Evolutionary conservation across 2,329 filamentous ascomycete genomes (phyloP).

Genomic region (Basipetospora chlamydospora): DNA sequence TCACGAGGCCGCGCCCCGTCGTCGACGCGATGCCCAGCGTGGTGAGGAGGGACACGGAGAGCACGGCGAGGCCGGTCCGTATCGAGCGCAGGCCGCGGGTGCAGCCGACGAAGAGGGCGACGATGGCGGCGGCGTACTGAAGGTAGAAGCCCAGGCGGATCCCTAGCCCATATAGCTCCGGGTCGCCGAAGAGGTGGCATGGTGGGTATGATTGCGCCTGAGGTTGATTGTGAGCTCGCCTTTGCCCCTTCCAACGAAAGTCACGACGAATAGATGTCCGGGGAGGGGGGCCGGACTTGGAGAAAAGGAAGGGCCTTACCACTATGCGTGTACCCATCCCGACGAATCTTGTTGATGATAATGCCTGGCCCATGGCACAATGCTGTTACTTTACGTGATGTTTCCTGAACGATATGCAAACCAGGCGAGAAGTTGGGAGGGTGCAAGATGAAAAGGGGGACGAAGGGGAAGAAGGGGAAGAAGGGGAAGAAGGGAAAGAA

Average conservation of each 20-base stretch:
- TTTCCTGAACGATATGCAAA: background rate
- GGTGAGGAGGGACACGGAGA: constrained; percentile 1
- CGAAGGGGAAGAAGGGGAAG: no score
- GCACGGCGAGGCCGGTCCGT: constrained; percentile 3
- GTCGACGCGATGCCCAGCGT: background rate
- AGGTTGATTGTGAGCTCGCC: constrained; percentile 18
- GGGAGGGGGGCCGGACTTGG: no score
- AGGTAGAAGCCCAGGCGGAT: constrained; percentile 7
- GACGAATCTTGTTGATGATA: constrained; percentile 3
- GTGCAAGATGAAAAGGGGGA: background rate
- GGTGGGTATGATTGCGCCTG: constrained; percentile 12
- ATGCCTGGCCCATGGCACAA: constrained; percentile 3
- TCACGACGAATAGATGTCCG: no score
- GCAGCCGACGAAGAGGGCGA: background rate
- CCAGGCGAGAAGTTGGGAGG: no score
- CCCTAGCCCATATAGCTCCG: constrained; percentile 7
- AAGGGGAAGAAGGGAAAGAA: background rate
- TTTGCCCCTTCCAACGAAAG: no score
- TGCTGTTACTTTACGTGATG: background rate
- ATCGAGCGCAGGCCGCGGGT: background rate
- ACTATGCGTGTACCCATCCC: background rate
- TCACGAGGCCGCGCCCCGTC: constrained; percentile 1
- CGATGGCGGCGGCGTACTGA: constrained; percentile 4
- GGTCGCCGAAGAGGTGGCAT: constrained; percentile 6
- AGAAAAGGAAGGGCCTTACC: background rate